Conservation (phyloP, 768 basidiomycete species). For the Naganishia vishniacii region DNA sequence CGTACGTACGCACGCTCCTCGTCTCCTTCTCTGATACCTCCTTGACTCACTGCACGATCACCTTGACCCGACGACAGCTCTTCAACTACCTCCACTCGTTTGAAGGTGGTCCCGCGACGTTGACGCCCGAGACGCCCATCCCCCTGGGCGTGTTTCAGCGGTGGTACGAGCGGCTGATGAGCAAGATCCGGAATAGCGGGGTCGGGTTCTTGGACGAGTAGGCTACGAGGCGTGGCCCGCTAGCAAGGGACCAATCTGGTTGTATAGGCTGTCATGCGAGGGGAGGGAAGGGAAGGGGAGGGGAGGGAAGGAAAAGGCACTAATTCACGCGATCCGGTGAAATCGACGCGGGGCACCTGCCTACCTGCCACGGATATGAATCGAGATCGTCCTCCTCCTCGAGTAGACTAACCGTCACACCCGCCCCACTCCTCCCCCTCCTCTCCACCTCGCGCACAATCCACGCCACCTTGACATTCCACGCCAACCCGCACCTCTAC, state of each 20-base stretch:
- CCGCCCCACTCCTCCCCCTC: constrained; percentile 62
- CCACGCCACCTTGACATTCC: constrained; percentile 48
- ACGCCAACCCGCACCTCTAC: constrained; percentile 64
- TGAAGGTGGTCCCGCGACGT: constrained; percentile 41
- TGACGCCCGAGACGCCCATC: constrained; percentile 49
- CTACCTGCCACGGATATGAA: too few species aligned
- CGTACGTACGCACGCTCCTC: constrained; percentile 31
- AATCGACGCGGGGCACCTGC: too few species aligned
- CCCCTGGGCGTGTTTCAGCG: constrained; percentile 46
- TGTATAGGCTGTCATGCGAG: too few species aligned
- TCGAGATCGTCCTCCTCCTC: background rate
- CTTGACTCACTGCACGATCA: too few species aligned
- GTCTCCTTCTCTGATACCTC: too few species aligned
- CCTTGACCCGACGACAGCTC: too few species aligned
- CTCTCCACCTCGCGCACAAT: constrained; percentile 43
- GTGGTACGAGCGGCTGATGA: constrained; percentile 45
- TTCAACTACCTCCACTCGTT: constrained; percentile 49
- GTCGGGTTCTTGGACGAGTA: constrained; percentile 36
- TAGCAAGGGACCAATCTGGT: too few species aligned
- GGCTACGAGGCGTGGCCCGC: background rate
- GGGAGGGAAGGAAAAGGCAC: too few species aligned
- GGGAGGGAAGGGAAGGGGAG: too few species aligned
- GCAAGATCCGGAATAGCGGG: constrained; percentile 44
- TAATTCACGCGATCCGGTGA: too few species aligned
- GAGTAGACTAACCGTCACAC: constrained; percentile 30